These are phyloP conservation scores for Arabis alpina DNA, from an alignment of 345 rosid genomes.

Conservation along the genomic window DNA sequence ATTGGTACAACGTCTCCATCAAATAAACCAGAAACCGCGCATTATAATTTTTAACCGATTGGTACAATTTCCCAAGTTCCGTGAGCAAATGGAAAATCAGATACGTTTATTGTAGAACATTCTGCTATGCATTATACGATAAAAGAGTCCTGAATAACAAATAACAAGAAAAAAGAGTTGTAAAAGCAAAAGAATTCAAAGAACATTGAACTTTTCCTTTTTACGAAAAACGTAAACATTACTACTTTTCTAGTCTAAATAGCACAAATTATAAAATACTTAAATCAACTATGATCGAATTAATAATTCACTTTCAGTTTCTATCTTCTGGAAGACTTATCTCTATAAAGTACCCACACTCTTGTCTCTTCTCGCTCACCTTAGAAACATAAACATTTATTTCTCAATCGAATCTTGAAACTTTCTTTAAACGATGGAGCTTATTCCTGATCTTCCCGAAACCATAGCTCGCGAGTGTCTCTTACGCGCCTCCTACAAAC, in stretches of 20 bases:
- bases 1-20: constrained; percentile 27
- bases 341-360: constrained; percentile 41
- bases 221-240: constrained; percentile 1
- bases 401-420: not conserved
- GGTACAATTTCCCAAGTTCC: constrained; percentile 1
- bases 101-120: not conserved
- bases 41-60: constrained; percentile 8
- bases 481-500: constrained; percentile 48
- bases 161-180: not conserved
- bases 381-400: not conserved
- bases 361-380: constrained; percentile 26
- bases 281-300: not conserved
- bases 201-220: not conserved
- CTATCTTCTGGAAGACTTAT: constrained; percentile 32
- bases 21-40: constrained; percentile 3
- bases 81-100: constrained; percentile 5
- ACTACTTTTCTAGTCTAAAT: constrained; percentile 8
- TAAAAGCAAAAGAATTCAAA: constrained; percentile 22
- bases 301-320: constrained; percentile 22
- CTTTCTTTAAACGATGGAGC: constrained; percentile 47
- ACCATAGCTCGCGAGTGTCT: constrained; percentile 64
- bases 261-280: not conserved
- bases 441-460: constrained; percentile 66
- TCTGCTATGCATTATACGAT: not conserved
- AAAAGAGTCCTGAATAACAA: too few relatives aligned